phyloP scores from a whole-genome alignment of 495 filamentous ascomycete genomes.

The Neurospora discreta region DNA sequence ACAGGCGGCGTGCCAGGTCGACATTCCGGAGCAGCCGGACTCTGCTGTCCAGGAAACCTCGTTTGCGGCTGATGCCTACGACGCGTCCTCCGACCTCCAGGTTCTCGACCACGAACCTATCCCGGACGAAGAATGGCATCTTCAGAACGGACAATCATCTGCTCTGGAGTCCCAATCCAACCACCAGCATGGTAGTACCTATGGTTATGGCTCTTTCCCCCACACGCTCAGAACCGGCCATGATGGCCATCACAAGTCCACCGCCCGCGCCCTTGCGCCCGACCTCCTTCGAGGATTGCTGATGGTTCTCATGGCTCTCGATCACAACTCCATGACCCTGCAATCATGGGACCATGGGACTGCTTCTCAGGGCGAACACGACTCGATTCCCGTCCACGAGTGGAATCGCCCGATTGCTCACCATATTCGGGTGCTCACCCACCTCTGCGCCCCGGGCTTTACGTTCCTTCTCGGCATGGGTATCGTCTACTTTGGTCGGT shows the following conservation, averaged over 20 bases:
- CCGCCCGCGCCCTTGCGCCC: slow-evolving; percentile 18
- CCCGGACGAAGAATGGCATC: neutral
- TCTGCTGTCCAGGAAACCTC: slow-evolving; percentile 11
- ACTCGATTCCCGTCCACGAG: slow-evolving; percentile 12
- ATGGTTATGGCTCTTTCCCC: slow-evolving; percentile 2
- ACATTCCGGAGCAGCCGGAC: slow-evolving; percentile 4
- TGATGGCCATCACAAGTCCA: slow-evolving; percentile 2
- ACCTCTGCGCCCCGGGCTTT: slow-evolving; percentile 27
- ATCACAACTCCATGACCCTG: slow-evolving; percentile 19
- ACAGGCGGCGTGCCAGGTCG: neutral
- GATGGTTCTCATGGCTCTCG: slow-evolving; percentile 23
- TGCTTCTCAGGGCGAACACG: slow-evolving; percentile 13
- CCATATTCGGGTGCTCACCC: slow-evolving; percentile 18
- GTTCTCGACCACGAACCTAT: slow-evolving; percentile 4
- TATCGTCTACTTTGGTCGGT: slow-evolving; percentile 22
- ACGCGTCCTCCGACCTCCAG: slow-evolving; percentile 1
- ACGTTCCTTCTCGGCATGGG: slow-evolving; percentile 29
- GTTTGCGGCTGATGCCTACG: slow-evolving; percentile 7
- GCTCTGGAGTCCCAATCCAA: neutral
- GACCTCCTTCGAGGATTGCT: slow-evolving; percentile 25
- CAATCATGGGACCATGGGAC: slow-evolving; percentile 22
- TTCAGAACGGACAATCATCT: neutral
- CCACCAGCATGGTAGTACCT: neutral
- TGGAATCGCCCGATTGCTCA: slow-evolving; percentile 21
- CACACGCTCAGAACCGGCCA: neutral